These are phyloP conservation scores for Ogataea sp. DNA, from an alignment of 805 yeast species.

Conservation along the genomic window DNA sequence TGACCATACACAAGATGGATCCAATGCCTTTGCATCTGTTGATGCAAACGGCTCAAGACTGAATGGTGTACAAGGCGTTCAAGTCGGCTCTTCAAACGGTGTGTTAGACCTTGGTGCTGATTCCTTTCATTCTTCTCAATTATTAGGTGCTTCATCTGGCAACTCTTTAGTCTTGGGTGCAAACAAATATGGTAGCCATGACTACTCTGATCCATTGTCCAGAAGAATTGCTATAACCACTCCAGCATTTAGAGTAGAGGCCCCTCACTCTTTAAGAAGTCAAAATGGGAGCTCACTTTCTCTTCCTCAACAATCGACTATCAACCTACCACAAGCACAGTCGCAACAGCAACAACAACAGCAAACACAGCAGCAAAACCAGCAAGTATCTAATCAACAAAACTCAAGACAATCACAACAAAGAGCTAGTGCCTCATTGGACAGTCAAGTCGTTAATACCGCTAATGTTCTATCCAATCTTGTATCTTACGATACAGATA, in stretches of 20 bases:
- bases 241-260: conserved; percentile 15
- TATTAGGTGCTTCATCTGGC: neutral
- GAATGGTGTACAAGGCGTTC: neutral
- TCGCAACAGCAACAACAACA: conserved; percentile 4
- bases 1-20: too few species aligned
- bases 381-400: neutral
- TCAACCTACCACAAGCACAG: conserved; percentile 1
- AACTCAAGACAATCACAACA: conserved; percentile 4
- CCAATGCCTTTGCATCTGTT: neutral
- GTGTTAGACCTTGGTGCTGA: neutral
- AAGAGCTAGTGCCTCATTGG: neutral
- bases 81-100: neutral
- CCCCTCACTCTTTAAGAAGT: too few species aligned
- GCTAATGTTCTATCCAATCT: neutral
- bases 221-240: conserved; percentile 15
- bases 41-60: neutral
- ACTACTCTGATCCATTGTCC: conserved; percentile 13
- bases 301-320: conserved; percentile 2
- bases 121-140: neutral
- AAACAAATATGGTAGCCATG: conserved; percentile 4
- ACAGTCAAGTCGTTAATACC: neutral
- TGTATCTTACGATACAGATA: neutral
- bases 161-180: neutral
- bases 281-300: too few species aligned
- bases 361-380: conserved; percentile 1